Percentiles rank a stretch among this genome's conserved stretches.
Conservation (phyloP, 805 yeast genomes). For the Metschnikowia continentalis region DNA sequence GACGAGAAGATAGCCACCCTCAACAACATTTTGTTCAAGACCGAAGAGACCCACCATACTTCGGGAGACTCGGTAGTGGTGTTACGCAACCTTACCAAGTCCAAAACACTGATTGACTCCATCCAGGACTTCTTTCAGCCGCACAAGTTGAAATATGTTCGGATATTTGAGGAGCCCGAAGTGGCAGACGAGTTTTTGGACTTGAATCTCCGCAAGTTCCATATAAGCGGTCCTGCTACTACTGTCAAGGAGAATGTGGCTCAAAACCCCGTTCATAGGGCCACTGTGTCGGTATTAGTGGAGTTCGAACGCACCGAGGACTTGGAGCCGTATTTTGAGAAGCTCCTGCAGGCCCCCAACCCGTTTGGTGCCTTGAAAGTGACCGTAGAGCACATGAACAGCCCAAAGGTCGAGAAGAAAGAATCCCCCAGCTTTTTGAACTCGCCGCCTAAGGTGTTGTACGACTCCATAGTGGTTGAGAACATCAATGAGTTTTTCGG, state of each 20-base stretch:
- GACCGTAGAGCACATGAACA: not conserved
- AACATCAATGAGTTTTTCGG: slow-evolving; percentile 54
- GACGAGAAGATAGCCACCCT: not conserved
- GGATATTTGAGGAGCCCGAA: not conserved
- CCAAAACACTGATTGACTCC: slow-evolving; percentile 3
- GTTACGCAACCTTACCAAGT: not conserved
- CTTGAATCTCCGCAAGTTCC: slow-evolving; percentile 1
- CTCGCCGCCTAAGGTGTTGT: slow-evolving; percentile 9
- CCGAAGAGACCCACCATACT: not conserved
- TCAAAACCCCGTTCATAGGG: not conserved
- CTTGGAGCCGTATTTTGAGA: slow-evolving; percentile 1
- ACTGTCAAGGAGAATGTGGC: not conserved
- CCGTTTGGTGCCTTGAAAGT: not conserved
- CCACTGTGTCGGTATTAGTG: not conserved
- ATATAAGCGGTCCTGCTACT: not conserved
- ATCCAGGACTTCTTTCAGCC: slow-evolving; percentile 2
- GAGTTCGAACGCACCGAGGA: not conserved
- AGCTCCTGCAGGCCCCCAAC: not conserved
- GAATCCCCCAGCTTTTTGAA: not conserved
- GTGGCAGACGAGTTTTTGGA: not conserved
- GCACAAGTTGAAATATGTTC: not conserved
- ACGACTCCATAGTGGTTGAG: slow-evolving; percentile 30
- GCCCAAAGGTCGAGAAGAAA: not conserved
- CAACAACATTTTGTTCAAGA: not conserved
- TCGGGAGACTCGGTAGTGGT: not conserved